Evolutionary conservation across 2,329 filamentous ascomycete species (phyloP), one percentile per base, ranked within the genome.

Genomic region (Ceratocystis papillata): DNA sequence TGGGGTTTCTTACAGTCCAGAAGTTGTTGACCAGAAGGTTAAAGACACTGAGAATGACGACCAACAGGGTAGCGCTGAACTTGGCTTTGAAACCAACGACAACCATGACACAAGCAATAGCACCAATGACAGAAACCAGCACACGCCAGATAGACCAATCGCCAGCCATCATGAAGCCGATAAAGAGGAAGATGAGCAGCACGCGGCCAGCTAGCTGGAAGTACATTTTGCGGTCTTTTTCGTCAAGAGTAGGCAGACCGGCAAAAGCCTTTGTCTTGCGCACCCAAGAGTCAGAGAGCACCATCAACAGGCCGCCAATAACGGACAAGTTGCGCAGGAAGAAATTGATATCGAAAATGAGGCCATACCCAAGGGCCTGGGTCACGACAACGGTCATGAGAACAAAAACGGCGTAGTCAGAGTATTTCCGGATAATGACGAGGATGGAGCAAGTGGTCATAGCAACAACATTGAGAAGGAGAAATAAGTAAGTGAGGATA

Each of bases 211-310:
- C 94, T 69, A 99, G 87, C 84, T 97, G 94, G 79, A 99, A 95
- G 82, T 99, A 99, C 93, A 97, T 97, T 84, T 97, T 99, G 79
- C 92, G 89, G 77, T 99, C 94, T 85, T 97, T 97, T 82, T 99
- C 94, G 75, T 97, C 94, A 64, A 99, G 84, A 76, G 90, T 85
- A 62, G 94, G 94, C 64, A 99, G 83, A 61, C 94, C 94, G 61
- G 94, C 94, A 69, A 96, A 96, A 2, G 92, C 93, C 79, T 96
- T 96, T 76, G 87, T 89, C 85, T 97, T 97, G 78, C 92, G 88
- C 70, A 96, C 91, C 91, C 93, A 97, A 67, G 90, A 96, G 79
- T 99, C 94, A 50, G 92, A 96, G 61, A 99, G 83, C 22, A 99
- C 94, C 94, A 99, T 97, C 72, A 99, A 83, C 57, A 99, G 84